Conservation (phyloP, 2,329 filamentous ascomycete species). For the Coniella vitis region DNA sequence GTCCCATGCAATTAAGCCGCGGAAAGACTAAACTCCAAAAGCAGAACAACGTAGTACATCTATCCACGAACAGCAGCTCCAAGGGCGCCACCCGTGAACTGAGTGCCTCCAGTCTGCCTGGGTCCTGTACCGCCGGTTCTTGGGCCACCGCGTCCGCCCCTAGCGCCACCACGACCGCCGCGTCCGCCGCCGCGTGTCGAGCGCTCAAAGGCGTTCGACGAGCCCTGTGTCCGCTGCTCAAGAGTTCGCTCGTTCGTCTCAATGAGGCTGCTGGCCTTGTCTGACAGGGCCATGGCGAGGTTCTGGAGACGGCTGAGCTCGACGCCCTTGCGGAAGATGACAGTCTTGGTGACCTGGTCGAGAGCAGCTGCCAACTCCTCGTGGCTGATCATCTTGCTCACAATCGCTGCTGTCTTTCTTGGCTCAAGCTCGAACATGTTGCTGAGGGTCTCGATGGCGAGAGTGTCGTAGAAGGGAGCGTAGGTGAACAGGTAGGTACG, state of each 20-base stretch:
- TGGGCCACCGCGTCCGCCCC: conserved; percentile 53
- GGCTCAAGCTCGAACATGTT: conserved; percentile 92
- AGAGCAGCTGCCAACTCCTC: conserved; percentile 94
- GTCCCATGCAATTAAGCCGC: conserved; percentile 16
- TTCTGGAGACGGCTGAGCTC: conserved; percentile 95
- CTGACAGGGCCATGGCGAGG: conserved; percentile 84
- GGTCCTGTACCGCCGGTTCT: conserved; percentile 51
- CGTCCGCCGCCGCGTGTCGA: conserved; percentile 57
- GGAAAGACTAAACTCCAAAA: conserved; percentile 8
- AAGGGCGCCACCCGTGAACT: conserved; percentile 76
- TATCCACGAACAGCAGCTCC: conserved; percentile 61
- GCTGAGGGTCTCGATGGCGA: conserved; percentile 77
- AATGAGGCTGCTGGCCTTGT: conserved; percentile 93
- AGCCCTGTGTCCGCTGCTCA: conserved; percentile 94
- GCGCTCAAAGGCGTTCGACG: conserved; percentile 82
- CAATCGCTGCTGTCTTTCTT: conserved; percentile 86
- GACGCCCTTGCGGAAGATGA: conserved; percentile 99
- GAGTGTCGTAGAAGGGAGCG: conserved; percentile 96
- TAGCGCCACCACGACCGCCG: conserved; percentile 58
- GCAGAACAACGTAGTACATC: conserved; percentile 12
- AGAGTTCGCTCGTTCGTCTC: conserved; percentile 96
- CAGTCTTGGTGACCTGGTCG: conserved; percentile 93
- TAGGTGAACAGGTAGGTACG: conserved; percentile 99
- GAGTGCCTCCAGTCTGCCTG: conserved; percentile 64
- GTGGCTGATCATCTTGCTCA: conserved; percentile 99